Conservation (phyloP, 352 stramenopile genomes). For the Phytophthora vignae region DNA sequence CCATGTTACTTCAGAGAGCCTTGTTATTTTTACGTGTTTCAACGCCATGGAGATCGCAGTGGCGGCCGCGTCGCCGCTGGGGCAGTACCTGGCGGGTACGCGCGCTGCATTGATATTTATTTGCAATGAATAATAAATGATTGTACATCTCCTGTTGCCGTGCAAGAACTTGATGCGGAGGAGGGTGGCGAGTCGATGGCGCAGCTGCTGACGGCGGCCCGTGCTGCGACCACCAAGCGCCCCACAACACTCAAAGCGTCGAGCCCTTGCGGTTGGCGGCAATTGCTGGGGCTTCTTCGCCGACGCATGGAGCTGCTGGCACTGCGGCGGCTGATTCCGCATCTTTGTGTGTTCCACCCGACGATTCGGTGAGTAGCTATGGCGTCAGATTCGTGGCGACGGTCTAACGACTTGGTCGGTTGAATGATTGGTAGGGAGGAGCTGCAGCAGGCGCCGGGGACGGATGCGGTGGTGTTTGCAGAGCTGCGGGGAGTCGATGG, state of each 20-base stretch:
- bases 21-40: too few relatives aligned
- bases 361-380: conserved; percentile 37
- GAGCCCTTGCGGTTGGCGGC: neutral
- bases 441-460: conserved; percentile 19
- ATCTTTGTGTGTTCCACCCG: conserved; percentile 26
- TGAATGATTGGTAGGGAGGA: conserved; percentile 30
- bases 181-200: conserved; percentile 13
- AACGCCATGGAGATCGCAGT: conserved; percentile 57
- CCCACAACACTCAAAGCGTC: conserved; percentile 1
- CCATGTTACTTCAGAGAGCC: too few relatives aligned
- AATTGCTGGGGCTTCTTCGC: conserved; percentile 2
- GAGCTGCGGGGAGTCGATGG: neutral
- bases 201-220: conserved; percentile 20
- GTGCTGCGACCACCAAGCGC: conserved; percentile 9
- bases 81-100: conserved; percentile 64
- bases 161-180: conserved; percentile 28
- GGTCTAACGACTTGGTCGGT: neutral
- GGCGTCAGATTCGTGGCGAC: neutral
- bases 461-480: neutral
- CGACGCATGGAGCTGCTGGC: conserved; percentile 11
- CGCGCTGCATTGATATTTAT: too few relatives aligned
- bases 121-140: neutral
- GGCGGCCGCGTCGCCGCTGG: conserved; percentile 53
- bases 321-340: conserved; percentile 7
- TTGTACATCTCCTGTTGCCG: neutral